Evolutionary conservation across 257 asterid genomes (phyloP).

Genomic region (Solanum arcanum): DNA sequence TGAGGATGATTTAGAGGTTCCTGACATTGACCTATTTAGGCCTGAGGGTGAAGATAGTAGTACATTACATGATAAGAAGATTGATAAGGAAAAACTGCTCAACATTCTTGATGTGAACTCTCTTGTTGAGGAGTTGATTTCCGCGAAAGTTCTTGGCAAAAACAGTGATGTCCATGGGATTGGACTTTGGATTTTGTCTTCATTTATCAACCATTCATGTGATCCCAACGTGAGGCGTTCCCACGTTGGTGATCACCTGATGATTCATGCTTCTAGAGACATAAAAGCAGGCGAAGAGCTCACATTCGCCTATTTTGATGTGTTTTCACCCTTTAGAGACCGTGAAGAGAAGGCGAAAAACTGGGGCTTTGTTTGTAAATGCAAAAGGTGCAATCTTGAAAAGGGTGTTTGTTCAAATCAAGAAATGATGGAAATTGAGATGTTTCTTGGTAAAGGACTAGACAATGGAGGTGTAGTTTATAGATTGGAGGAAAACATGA

Average conservation of each 20-base stretch:
- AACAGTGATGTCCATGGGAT: constrained; percentile 57
- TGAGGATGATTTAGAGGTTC: constrained; percentile 33
- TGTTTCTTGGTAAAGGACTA: constrained; percentile 28
- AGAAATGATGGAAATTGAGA: constrained; percentile 54
- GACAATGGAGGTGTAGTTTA: constrained; percentile 63
- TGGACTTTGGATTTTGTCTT: constrained; percentile 65
- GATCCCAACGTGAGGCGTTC: constrained; percentile 72
- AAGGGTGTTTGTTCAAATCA: constrained; percentile 24
- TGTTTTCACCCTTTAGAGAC: constrained; percentile 24
- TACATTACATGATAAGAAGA: constrained; percentile 3
- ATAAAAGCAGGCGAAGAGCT: constrained; percentile 79
- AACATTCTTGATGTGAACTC: constrained; percentile 66
- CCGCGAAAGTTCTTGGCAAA: constrained; percentile 49
- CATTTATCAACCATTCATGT: constrained; percentile 76
- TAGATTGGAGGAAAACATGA: constrained; percentile 70
- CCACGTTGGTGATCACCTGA: constrained; percentile 63
- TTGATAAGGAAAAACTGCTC: constrained; percentile 32
- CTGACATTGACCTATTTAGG: constrained; percentile 30
- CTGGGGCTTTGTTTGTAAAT: constrained; percentile 71
- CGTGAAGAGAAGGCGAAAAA: constrained; percentile 38
- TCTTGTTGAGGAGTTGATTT: constrained; percentile 50
- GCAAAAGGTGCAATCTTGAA: constrained; percentile 58
- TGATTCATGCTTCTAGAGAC: constrained; percentile 63
- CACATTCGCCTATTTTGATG: constrained; percentile 58
- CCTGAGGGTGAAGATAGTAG: constrained; percentile 23